Evolutionary conservation across 2,329 filamentous ascomycete species (phyloP), one percentile per base, ranked within the genome.

Genomic region (Cercospora sp.): DNA sequence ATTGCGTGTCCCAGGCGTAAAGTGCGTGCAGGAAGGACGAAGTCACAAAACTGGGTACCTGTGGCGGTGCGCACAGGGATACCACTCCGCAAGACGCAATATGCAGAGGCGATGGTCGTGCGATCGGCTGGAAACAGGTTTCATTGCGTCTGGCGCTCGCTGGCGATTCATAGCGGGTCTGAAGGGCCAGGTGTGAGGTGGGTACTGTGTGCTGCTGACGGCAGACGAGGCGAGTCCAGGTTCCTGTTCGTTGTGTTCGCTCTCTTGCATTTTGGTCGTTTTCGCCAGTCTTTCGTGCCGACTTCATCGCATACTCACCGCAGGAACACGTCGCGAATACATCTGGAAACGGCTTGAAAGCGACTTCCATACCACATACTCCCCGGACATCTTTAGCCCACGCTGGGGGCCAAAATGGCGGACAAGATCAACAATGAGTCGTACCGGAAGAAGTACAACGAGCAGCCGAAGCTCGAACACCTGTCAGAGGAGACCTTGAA

Each of bases 391-490:
- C 60, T 63, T 65, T 58, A 58, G 62, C 62, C 53, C 62, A 65
- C 55, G 51, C 59, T 58, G 45, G 45, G 61, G 40, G 66, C 51
- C 53, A 66, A 55, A 12, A 69, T 69, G 67, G 51, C 63, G 40
- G 67, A 67, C 40, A 69, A 59, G 28, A 70, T 71, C 60, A 65
- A 62, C 67, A 69, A 73, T 61, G 72, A 72, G 45, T 65, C 69
- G 57, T 66, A 70, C 63, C 71, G 75, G 26, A 73, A 69, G 67
- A 69, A 73, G 53, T 70, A 70, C 60, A 69, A 74, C 63, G 73
- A 76, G 60, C 45, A 73, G 57, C 72, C 74, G 2, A 69, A 76
- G 66, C 70, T 74, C 60, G 68, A 71, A 45, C 73, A 74, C 37
- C 63, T 71, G 32, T 71, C 70, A 2, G 70, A 72, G 49, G 69